These are phyloP conservation scores for Euryodendron excelsum DNA, from an alignment of 148 eudicot genomes.

Conservation along the genomic window DNA sequence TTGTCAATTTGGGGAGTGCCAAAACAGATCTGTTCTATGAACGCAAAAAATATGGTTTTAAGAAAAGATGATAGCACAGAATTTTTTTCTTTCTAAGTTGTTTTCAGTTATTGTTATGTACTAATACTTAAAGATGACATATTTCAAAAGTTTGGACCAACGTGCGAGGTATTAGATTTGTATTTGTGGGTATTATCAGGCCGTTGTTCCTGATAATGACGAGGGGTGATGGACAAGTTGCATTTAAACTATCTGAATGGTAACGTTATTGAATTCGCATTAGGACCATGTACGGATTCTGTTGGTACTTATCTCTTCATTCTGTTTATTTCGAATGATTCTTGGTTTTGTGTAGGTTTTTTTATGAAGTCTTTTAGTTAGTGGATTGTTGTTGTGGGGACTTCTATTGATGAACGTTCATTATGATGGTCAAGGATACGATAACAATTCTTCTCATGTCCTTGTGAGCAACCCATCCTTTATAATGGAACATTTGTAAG, in stretches of 20 bases:
- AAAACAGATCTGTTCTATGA: slow-evolving; percentile 70
- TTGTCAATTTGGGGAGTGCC: slow-evolving; percentile 73
- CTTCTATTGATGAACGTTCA: no score
- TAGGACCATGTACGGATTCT: background rate
- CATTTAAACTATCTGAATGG: background rate
- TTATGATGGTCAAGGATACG: no score
- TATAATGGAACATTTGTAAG: no score
- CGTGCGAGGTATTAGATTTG: background rate
- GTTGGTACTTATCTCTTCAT: no score
- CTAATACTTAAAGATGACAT: background rate
- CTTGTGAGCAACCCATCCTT: no score
- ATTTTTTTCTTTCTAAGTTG: background rate
- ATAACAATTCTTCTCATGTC: no score
- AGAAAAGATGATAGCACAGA: slow-evolving; percentile 39
- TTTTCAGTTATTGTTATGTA: background rate
- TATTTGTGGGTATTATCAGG: background rate
- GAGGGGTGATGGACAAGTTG: background rate
- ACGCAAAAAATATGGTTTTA: slow-evolving; percentile 65
- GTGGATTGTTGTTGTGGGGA: no score
- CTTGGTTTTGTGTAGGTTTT: no score
- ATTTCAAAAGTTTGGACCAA: background rate
- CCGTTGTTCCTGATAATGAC: background rate
- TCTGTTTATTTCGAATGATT: no score
- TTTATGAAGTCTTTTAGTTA: no score
- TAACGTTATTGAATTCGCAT: background rate